phyloP scores from a whole-genome alignment of 345 rosid genomes.

The Rhizophora apiculata region DNA sequence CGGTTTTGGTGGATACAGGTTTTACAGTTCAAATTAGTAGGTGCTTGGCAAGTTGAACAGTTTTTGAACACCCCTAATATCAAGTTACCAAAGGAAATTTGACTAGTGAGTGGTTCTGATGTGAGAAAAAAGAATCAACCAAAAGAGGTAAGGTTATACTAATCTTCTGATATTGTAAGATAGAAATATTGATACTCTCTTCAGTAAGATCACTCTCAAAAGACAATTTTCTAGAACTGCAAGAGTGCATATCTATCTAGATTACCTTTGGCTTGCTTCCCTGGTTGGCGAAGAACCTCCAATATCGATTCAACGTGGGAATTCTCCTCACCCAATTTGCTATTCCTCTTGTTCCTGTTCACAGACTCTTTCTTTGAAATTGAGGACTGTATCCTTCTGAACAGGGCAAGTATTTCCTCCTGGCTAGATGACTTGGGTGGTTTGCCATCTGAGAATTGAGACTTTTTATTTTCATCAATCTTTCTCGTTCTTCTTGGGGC shows the following conservation, averaged over 20 bases:
- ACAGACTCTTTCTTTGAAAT: slow-evolving; percentile 41
- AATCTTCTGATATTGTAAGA: no score
- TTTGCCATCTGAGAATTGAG: slow-evolving; percentile 16
- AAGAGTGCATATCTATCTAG: not conserved
- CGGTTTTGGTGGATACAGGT: no score
- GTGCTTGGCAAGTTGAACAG: no score
- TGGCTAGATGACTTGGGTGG: slow-evolving; percentile 29
- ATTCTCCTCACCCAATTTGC: slow-evolving; percentile 17
- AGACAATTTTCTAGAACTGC: not conserved
- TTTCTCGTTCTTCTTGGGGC: slow-evolving; percentile 15
- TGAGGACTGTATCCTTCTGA: slow-evolving; percentile 55
- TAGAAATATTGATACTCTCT: not conserved
- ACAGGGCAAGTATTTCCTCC: slow-evolving; percentile 48
- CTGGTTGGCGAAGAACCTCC: slow-evolving; percentile 36
- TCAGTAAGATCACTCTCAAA: not conserved
- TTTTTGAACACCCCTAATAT: no score
- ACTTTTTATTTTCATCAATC: slow-evolving; percentile 15
- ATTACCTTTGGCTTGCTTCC: slow-evolving; percentile 33
- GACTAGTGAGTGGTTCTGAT: no score
- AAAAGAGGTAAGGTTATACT: no score
- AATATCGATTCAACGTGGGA: slow-evolving; percentile 34
- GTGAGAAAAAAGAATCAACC: no score
- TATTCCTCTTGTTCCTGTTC: slow-evolving; percentile 10
- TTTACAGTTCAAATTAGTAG: no score
- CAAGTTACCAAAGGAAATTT: no score